Evolutionary conservation across 2,329 filamentous ascomycete genomes (phyloP).

Genomic region (Colletotrichum tanaceti): DNA sequence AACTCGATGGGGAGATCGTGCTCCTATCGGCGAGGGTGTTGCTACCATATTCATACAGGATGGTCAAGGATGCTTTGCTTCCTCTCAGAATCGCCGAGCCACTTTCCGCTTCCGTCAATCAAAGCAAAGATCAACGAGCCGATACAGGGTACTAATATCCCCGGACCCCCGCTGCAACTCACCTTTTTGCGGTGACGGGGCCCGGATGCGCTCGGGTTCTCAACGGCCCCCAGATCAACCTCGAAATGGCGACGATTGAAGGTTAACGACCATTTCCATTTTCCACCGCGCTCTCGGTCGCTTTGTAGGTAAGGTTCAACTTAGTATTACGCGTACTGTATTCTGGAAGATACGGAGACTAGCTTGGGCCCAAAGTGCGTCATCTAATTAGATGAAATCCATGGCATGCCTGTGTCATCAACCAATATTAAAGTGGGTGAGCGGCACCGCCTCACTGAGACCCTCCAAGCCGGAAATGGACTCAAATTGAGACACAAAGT

Average conservation of each 20-base stretch:
- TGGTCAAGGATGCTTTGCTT: conserved; percentile 7
- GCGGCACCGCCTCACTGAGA: conserved; percentile 30
- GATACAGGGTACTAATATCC: conserved; percentile 12
- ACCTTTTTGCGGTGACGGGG: background rate
- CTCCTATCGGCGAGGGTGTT: conserved; percentile 7
- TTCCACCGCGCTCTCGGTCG: conserved; percentile 1
- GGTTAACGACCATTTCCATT: background rate
- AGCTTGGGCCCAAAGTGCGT: background rate
- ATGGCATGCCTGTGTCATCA: conserved; percentile 7
- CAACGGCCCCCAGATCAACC: background rate
- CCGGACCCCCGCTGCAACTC: background rate
- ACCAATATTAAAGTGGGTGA: conserved; percentile 25
- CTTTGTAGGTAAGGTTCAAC: conserved; percentile 1
- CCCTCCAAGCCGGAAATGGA: conserved; percentile 14
- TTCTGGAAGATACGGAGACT: background rate
- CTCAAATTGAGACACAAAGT: conserved; percentile 1
- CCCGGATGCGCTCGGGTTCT: no score
- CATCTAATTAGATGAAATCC: conserved; percentile 2
- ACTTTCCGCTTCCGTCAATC: background rate
- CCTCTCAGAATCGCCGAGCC: background rate
- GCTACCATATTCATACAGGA: conserved; percentile 4
- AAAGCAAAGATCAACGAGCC: conserved; percentile 16
- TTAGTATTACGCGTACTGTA: background rate
- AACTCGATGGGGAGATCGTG: background rate
- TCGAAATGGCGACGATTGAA: background rate